Percentiles rank a stretch among this genome's conserved stretches.
Conservation (phyloP, 345 rosid genomes). For the Trapa incisa region DNA sequence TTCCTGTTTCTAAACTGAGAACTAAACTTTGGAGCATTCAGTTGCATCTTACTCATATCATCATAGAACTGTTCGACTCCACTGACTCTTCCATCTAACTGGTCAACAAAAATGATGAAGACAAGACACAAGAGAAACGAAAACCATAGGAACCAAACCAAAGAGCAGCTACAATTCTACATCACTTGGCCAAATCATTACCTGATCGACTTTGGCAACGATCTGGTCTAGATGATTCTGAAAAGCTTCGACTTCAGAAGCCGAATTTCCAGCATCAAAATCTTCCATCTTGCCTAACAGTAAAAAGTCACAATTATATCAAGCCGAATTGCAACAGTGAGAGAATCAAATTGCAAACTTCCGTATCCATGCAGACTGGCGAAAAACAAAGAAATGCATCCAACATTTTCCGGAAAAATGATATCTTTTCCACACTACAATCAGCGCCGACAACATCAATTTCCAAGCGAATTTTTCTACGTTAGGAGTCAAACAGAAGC, state of each 20-base stretch:
- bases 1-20: slow-evolving; percentile 32
- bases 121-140: neutral
- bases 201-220: slow-evolving; percentile 7
- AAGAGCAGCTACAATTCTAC: neutral
- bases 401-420: too few species aligned
- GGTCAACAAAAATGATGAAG: neutral
- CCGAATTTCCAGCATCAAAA: neutral
- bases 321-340: neutral
- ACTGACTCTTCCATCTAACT: slow-evolving; percentile 62
- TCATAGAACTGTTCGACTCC: slow-evolving; percentile 53
- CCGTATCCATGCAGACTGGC: neutral
- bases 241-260: slow-evolving; percentile 3
- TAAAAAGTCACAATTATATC: neutral
- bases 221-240: slow-evolving; percentile 6
- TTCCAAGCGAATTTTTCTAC: neutral
- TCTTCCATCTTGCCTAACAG: slow-evolving; percentile 4
- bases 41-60: slow-evolving; percentile 23
- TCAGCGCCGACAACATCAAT: neutral
- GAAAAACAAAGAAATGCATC: neutral
- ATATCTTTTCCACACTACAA: neutral
- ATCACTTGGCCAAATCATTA: neutral
- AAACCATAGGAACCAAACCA: neutral
- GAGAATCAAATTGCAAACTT: neutral
- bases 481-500: neutral
- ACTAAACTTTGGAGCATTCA: slow-evolving; percentile 31